These are phyloP conservation scores for Cytidiella melzeri DNA, from an alignment of 768 basidiomycete species.

Conservation along the genomic window DNA sequence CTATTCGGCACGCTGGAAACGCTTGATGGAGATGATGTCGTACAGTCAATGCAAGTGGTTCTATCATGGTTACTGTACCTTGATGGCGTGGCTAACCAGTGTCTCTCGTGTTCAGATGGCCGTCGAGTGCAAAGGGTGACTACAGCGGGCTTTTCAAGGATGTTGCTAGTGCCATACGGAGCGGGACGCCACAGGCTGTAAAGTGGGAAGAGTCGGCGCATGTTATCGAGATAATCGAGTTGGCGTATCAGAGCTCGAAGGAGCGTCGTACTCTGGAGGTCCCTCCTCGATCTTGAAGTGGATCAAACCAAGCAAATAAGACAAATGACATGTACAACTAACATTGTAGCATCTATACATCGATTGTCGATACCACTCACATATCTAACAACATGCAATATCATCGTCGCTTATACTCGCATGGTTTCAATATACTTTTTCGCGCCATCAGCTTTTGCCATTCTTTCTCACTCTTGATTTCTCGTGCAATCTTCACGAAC, in stretches of 20 bases:
- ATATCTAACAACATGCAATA: neutral
- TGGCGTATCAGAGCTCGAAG: slow-evolving; percentile 59
- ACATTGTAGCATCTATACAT: neutral
- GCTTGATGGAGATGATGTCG: slow-evolving; percentile 39
- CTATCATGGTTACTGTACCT: slow-evolving; percentile 17
- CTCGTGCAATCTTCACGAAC: slow-evolving; percentile 57
- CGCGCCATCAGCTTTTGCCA: slow-evolving; percentile 52
- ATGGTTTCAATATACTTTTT: slow-evolving; percentile 68
- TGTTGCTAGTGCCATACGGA: slow-evolving; percentile 55
- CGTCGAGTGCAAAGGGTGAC: slow-evolving; percentile 48
- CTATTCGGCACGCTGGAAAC: slow-evolving; percentile 61
- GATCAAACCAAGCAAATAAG: neutral
- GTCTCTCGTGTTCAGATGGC: slow-evolving; percentile 43
- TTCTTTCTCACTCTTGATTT: slow-evolving; percentile 44
- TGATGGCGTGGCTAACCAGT: neutral
- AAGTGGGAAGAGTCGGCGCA: slow-evolving; percentile 69
- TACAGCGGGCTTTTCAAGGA: slow-evolving; percentile 63
- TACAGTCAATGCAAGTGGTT: slow-evolving; percentile 28
- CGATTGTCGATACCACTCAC: neutral
- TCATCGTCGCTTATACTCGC: slow-evolving; percentile 88
- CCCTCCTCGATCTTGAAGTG: slow-evolving; percentile 14
- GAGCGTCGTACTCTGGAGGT: slow-evolving; percentile 46
- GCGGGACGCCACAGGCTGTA: slow-evolving; percentile 47
- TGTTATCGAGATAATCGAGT: slow-evolving; percentile 74
- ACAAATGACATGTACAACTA: neutral